A percentile compares a stretch with the other conserved stretches of the same genome.
phyloP scores from a whole-genome alignment of 768 basidiomycete species.

The Cystobasidium ongulense region DNA sequence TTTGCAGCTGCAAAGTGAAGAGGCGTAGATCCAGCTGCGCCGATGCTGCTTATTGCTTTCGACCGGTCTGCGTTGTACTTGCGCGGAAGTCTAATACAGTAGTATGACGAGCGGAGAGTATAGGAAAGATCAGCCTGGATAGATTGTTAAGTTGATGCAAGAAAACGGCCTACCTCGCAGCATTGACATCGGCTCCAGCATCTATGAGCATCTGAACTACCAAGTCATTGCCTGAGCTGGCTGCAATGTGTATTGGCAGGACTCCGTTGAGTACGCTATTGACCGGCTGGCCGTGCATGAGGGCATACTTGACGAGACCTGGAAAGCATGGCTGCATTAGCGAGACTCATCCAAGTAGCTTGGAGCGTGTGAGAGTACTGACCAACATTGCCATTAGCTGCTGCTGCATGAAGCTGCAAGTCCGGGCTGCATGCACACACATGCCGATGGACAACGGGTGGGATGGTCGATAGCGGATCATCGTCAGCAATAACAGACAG shows the following conservation, averaged over 20 bases:
- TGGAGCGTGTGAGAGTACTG: constrained; percentile 4
- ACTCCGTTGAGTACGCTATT: constrained; percentile 94
- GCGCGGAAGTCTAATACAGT: constrained; percentile 46
- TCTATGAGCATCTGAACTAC: constrained; percentile 85
- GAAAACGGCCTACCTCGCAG: constrained; percentile 59
- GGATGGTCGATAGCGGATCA: not conserved
- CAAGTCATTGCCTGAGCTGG: constrained; percentile 76
- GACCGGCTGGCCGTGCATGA: constrained; percentile 87
- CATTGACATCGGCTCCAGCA: constrained; percentile 94
- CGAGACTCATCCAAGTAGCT: not conserved
- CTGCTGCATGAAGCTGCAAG: constrained; percentile 50
- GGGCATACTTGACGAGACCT: constrained; percentile 80
- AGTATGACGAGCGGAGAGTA: not conserved
- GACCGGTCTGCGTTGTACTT: constrained; percentile 47
- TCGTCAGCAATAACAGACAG: not conserved
- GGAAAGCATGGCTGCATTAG: not conserved
- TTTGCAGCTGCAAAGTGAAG: constrained; percentile 96
- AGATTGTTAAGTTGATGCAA: not conserved
- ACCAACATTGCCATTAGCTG: constrained; percentile 65
- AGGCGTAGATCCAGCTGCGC: constrained; percentile 53
- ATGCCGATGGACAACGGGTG: not conserved
- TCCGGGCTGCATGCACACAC: constrained; percentile 41
- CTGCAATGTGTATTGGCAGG: constrained; percentile 91
- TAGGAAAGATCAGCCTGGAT: constrained; percentile 40
- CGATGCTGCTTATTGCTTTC: constrained; percentile 39